Evolutionary conservation across 2,329 filamentous ascomycete species (phyloP).

Genomic region (Talaromyces rugulosus): DNA sequence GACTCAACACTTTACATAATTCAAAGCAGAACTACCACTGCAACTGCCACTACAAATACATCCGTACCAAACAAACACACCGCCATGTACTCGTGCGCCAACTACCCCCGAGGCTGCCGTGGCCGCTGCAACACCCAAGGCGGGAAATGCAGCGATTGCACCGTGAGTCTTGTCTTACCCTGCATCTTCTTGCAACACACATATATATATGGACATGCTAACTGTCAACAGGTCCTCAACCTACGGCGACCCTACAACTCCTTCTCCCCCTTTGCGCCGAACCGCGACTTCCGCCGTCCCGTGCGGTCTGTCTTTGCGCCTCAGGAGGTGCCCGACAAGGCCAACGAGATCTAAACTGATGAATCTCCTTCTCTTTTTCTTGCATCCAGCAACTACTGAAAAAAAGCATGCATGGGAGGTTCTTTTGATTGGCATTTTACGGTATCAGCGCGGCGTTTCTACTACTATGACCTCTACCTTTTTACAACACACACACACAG

Average conservation of each 20-base stretch:
- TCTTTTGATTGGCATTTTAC: conserved; percentile 13
- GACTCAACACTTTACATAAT: background rate
- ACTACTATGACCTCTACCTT: background rate
- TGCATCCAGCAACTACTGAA: background rate
- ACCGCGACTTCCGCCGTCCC: conserved; percentile 11
- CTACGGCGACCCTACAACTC: conserved; percentile 11
- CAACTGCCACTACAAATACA: background rate
- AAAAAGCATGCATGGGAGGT: conserved; percentile 12
- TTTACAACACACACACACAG: background rate
- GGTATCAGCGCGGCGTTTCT: conserved; percentile 13
- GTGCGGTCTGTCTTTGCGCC: conserved; percentile 5
- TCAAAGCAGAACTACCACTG: background rate
- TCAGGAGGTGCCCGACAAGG: conserved; percentile 10
- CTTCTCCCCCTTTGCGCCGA: conserved; percentile 13
- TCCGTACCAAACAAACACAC: background rate
- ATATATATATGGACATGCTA: background rate
- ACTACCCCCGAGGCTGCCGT: conserved; percentile 45
- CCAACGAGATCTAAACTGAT: conserved; percentile 10
- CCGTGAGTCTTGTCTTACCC: conserved; percentile 30
- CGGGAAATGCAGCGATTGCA: conserved; percentile 42
- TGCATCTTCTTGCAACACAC: background rate
- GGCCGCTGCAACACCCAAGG: conserved; percentile 42
- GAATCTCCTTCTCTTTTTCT: background rate
- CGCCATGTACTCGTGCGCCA: conserved; percentile 45
- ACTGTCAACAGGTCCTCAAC: conserved; percentile 11